These are phyloP conservation scores for Kokia cookei DNA, from an alignment of 441 rosid species.

Conservation along the genomic window DNA sequence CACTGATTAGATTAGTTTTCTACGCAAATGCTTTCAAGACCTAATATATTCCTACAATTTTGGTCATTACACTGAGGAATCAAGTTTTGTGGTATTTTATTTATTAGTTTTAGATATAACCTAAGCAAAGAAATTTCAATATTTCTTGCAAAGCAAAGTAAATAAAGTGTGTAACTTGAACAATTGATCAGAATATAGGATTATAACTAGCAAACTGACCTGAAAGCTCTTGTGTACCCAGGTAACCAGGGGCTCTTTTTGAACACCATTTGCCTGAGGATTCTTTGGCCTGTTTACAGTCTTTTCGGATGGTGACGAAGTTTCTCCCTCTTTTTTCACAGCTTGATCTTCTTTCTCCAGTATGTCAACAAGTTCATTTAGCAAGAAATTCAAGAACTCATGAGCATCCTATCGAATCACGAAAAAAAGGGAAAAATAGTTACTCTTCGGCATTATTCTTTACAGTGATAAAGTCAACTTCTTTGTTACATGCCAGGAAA, in stretches of 20 bases:
- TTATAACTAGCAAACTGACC: constrained; percentile 29
- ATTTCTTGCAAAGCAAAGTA: neutral
- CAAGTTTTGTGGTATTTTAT: neutral
- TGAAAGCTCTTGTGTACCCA: constrained; percentile 97
- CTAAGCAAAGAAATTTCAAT: neutral
- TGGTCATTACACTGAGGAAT: neutral
- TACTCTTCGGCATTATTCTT: neutral
- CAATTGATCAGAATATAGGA: neutral
- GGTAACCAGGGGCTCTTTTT: constrained; percentile 77
- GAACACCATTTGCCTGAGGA: constrained; percentile 55
- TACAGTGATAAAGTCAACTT: neutral
- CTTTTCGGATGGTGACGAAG: constrained; percentile 67
- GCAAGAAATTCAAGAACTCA: constrained; percentile 85
- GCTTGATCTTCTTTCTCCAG: constrained; percentile 87
- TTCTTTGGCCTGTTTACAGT: constrained; percentile 58
- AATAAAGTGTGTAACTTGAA: neutral
- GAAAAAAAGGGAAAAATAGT: constrained; percentile 2
- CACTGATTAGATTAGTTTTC: neutral
- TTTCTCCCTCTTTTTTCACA: constrained; percentile 61
- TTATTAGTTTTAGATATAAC: neutral
- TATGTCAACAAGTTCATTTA: constrained; percentile 91
- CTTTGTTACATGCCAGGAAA: neutral
- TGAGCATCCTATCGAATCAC: constrained; percentile 72
- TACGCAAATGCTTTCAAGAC: neutral
- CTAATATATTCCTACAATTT: neutral